Evolutionary conservation across 164 flowering plant genomes (phyloP).

Genomic region (Echeveria elegans): DNA sequence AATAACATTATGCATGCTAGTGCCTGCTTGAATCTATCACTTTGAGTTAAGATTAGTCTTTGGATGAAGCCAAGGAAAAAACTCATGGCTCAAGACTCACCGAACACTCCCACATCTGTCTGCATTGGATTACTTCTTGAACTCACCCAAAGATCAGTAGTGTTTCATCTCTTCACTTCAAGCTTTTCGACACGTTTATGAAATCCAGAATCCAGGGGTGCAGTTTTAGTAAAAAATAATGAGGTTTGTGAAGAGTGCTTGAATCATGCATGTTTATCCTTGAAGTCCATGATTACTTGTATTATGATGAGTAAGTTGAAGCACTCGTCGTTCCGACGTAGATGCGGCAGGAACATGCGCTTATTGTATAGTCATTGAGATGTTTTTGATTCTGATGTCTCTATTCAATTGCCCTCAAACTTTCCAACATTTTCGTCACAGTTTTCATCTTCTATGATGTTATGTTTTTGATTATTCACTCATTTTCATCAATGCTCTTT

Average conservation of each 20-base stretch:
- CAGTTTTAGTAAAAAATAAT: not conserved
- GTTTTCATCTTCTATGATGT: too few relatives aligned
- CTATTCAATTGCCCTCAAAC: too few relatives aligned
- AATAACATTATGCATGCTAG: not conserved
- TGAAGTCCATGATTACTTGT: not conserved
- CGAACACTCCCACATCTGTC: not conserved
- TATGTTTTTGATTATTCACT: too few relatives aligned
- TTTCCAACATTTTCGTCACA: too few relatives aligned
- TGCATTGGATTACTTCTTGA: not conserved
- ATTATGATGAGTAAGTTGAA: not conserved
- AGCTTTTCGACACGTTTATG: not conserved
- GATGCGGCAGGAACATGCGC: constrained; percentile 1
- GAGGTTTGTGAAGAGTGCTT: not conserved
- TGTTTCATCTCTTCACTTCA: too few relatives aligned
- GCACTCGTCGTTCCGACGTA: not conserved
- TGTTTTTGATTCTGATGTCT: too few relatives aligned
- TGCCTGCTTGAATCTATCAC: not conserved
- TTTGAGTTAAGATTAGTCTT: constrained; percentile 1
- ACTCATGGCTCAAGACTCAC: constrained; percentile 4
- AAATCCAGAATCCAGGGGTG: not conserved
- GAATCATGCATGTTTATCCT: not conserved
- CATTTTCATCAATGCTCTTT: too few relatives aligned
- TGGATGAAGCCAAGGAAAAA: constrained; percentile 5
- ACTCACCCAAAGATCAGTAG: not conserved
- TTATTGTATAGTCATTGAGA: too few relatives aligned